Evolutionary conservation across 139 green algal species (phyloP), one percentile per base, ranked within the genome.

Genomic region (Chlorella sorokiniana): DNA sequence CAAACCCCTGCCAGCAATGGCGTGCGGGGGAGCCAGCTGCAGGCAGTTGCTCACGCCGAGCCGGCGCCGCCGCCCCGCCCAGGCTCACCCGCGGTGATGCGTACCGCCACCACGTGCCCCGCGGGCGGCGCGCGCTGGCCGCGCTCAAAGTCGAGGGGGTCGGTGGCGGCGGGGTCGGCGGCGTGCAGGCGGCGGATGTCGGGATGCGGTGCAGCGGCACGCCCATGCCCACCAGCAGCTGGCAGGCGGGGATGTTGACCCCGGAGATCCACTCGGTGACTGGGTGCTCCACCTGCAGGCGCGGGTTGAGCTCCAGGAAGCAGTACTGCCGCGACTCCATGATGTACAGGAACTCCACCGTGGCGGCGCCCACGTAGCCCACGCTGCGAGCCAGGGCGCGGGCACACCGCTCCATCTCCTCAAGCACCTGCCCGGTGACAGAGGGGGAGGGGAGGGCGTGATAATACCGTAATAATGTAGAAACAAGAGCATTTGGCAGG

Each of bases 221-320:
- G 40, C 97, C 97, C 93, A 97, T 97, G 78, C 88, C 97, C 25
- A 99, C 85, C 76, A 97, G 88, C 7, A 98, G 76, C 88, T 99
- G 97, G 40, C 85, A 89, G 23, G 94, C 88, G n/a, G 97, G 97
- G 67, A 99, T 93, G 87, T 99, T 99, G 59, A 97, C 91, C 16
- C 89, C 87, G 25, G 92, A 95, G 88, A 99, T 98, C 88, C 92
- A 95, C 88, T 99, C 97, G 20, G 97, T 99, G 40, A 99, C 97
- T 8, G 97, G 97, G 85, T 99, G 97, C 90, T 99, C 97, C 69
- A 99, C 96, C 92, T 99, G 96, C 80, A 99, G 91, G 8, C 96
- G 87, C 5, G 96, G 96, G 89, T 99, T 99, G 33, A 99, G 94
- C 91, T 99, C 96, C 87, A 99, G 87, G 88, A 99, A 99, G 91